Percentiles rank a stretch among this genome's conserved stretches.
Conservation (phyloP, 1,284 basidiomycete species). For the Lentinus polychrous region DNA sequence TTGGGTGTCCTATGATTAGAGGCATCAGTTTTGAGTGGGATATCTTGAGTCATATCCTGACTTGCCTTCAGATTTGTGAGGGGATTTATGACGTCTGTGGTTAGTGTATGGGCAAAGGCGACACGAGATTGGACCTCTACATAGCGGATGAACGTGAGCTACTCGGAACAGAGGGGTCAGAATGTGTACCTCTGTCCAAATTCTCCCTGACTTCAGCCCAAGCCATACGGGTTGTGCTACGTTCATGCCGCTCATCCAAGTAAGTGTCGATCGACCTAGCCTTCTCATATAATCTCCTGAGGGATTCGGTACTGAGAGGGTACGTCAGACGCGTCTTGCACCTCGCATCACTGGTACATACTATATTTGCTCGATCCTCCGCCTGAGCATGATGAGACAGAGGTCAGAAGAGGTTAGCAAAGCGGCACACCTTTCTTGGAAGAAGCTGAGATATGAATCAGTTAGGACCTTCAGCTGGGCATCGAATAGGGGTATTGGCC, state of each 20-base stretch:
- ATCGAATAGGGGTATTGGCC: conserved; percentile 67
- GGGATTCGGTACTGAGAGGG: conserved; percentile 54
- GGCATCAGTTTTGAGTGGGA: background rate
- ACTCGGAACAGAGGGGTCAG: background rate
- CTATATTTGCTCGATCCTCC: conserved; percentile 80
- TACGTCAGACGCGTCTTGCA: background rate
- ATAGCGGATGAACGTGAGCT: background rate
- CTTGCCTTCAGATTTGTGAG: conserved; percentile 60
- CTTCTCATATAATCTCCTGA: conserved; percentile 65
- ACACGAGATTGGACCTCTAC: conserved; percentile 77
- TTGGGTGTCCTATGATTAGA: conserved; percentile 63
- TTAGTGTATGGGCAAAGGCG: conserved; percentile 67
- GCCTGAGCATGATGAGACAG: conserved; percentile 35
- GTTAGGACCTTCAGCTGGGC: conserved; percentile 59
- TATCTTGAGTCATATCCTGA: conserved; percentile 6
- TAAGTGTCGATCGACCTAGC: conserved; percentile 59
- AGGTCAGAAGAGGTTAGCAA: conserved; percentile 6
- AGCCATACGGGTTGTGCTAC: conserved; percentile 54
- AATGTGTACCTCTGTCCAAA: conserved; percentile 62
- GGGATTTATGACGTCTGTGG: conserved; percentile 65
- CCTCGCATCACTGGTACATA: conserved; percentile 29
- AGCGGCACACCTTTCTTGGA: conserved; percentile 69
- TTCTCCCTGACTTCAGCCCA: conserved; percentile 84
- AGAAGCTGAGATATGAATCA: conserved; percentile 78
- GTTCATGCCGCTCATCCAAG: conserved; percentile 54